Percentiles rank a stretch among this genome's conserved stretches.
Conservation (phyloP, 495 filamentous ascomycete species). For the Opeltia flavorubescens region DNA sequence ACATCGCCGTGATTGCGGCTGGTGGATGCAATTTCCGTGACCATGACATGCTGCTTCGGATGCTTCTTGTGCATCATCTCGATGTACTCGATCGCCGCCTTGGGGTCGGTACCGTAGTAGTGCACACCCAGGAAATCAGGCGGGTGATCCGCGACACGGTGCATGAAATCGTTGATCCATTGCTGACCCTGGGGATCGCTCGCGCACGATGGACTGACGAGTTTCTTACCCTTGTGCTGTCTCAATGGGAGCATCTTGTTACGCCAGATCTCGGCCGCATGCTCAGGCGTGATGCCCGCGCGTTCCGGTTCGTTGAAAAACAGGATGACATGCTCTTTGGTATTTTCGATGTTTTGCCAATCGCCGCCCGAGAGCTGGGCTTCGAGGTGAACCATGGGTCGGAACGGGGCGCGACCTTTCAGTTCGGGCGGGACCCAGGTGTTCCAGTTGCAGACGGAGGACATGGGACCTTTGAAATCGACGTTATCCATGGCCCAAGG, state of each 20-base stretch:
- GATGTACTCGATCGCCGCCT: conserved; percentile 19
- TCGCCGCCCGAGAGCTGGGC: conserved; percentile 24
- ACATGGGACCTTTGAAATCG: conserved; percentile 21
- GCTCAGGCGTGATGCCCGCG: conserved; percentile 22
- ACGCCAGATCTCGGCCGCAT: conserved; percentile 28
- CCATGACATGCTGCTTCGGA: conserved; percentile 19
- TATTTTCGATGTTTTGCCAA: conserved; percentile 21
- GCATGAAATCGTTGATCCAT: conserved; percentile 34
- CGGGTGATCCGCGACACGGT: conserved; percentile 17
- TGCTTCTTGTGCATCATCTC: conserved; percentile 26
- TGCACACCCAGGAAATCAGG: conserved; percentile 33
- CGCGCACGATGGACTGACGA: conserved; percentile 25
- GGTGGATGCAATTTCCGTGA: conserved; percentile 31
- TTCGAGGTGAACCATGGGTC: conserved; percentile 28
- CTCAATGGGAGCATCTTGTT: conserved; percentile 26
- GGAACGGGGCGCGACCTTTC: conserved; percentile 26
- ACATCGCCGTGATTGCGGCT: conserved; percentile 24
- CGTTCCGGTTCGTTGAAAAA: conserved; percentile 36
- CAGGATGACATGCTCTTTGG: conserved; percentile 22
- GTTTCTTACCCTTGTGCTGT: conserved; percentile 24
- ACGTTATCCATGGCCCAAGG: conserved; percentile 22
- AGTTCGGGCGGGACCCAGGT: conserved; percentile 32
- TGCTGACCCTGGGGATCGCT: conserved; percentile 21
- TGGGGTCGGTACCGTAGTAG: conserved; percentile 27
- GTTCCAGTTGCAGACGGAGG: conserved; percentile 32